Base-by-base conservation (phyloP, 108 stramenopile species). In the Phaeodactylum tricornutum region DNA sequence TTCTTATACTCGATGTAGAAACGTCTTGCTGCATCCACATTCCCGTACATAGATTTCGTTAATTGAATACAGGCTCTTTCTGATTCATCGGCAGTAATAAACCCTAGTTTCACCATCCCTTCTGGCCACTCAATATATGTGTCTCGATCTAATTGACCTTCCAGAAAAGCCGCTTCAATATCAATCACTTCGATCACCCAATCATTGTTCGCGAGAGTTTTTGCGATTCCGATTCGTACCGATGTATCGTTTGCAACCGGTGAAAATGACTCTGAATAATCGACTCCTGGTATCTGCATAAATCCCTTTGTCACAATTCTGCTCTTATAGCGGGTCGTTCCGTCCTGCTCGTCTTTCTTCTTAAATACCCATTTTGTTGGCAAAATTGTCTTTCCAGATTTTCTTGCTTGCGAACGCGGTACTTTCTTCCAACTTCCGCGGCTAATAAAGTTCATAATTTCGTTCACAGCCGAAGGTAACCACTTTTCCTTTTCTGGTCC, bases 111-210 rank as follows among this genome's bases (percentile, higher is more conserved):
- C 43, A 36, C 43, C 12, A 56, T 3, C 5, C 48, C 49, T 2
- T 35, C 53, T 9, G 48, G 57, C 26, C 14, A 14, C 35, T 58
- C 49, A n/a, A 50, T 22, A 35, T 50, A 50, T 19, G 39, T 20
- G 11, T 22, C 35, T 27, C 25, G 35, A 4, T 58, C 20, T 32
- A 50, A 23, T 4, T 28, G 29, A 15, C 29, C 59, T 38, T 59
- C 21, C 4, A 60, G 27, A 41, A 60, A 60, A 19, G 59, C 59
- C 32, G 53, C 51, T 16, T 41, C 29, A 29, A 60, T 29, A 43
- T 60, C 59, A 12, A 58, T 36, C 2, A 56, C 26, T 19, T 56
- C 46, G 33, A 28, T 20, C 2, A 32, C 11, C 24, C 44, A 49
- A 9, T 56, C 46, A 11, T 4, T 4, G 9, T 56, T 27, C 4